Evolutionary conservation across 257 asterid species (phyloP).

Genomic region (Galeopsis tetrahit): DNA sequence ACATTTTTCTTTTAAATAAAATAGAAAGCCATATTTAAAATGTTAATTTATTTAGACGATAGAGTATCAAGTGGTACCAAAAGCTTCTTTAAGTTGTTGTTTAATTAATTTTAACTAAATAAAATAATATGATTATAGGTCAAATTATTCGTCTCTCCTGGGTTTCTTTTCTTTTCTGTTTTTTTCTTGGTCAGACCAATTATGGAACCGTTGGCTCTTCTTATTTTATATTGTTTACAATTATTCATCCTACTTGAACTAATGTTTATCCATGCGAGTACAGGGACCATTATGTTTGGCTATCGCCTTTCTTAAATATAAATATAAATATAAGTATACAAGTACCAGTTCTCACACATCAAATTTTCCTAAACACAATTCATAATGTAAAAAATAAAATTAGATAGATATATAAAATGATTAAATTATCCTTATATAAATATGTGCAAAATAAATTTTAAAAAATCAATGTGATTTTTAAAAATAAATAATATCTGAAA

Average conservation of each 20-base stretch:
- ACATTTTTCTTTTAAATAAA: not conserved
- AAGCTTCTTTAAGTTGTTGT: not conserved
- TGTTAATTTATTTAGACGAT: not conserved
- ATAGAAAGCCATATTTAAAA: not conserved
- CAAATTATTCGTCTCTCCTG: slow-evolving; percentile 28
- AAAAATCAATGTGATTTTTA: too few relatives aligned
- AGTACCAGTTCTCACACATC: too few relatives aligned
- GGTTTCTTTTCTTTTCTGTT: not conserved
- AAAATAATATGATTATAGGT: not conserved
- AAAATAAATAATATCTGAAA: too few relatives aligned
- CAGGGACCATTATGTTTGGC: slow-evolving; percentile 24
- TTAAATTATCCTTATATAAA: too few relatives aligned
- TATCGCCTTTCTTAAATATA: not conserved
- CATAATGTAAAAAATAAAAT: too few relatives aligned
- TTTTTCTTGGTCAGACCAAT: slow-evolving; percentile 15
- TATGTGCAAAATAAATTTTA: too few relatives aligned
- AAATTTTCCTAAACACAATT: too few relatives aligned
- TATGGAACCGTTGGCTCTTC: slow-evolving; percentile 28
- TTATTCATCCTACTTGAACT: slow-evolving; percentile 13
- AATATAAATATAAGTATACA: too few relatives aligned
- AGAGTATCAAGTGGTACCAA: not conserved
- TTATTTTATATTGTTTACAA: slow-evolving; percentile 19
- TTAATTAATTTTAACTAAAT: not conserved
- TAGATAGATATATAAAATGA: too few relatives aligned
- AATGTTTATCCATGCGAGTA: slow-evolving; percentile 3